Evolutionary conservation across 2,329 filamentous ascomycete species (phyloP).

Genomic region (Hymenoscyphus fructigenus): DNA sequence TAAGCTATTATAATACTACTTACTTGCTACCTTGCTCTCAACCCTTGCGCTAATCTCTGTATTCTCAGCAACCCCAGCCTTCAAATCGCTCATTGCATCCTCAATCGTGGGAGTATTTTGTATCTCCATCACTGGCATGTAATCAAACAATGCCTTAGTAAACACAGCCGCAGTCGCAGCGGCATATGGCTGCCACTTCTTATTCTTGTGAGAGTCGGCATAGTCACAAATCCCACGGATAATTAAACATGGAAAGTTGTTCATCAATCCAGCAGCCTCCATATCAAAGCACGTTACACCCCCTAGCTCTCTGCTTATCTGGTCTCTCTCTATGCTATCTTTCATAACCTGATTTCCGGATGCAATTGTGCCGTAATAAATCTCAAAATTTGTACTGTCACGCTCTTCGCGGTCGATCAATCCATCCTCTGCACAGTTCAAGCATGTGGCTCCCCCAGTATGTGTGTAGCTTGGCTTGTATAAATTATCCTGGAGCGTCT

Average conservation of each 20-base stretch:
- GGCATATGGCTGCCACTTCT: constrained; percentile 21
- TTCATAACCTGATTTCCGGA: constrained; percentile 18
- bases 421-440: neutral
- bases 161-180: constrained; percentile 16
- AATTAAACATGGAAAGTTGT: constrained; percentile 21
- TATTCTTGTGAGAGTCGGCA: constrained; percentile 23
- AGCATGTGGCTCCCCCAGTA: constrained; percentile 7
- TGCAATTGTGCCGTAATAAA: constrained; percentile 40
- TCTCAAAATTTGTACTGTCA: no score
- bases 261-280: constrained; percentile 17
- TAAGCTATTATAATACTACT: neutral
- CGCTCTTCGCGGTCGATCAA: neutral
- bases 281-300: constrained; percentile 9
- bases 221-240: constrained; percentile 23
- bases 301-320: constrained; percentile 6
- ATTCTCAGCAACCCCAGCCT: neutral
- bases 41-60: neutral
- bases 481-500: no score
- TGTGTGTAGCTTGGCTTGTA: no score
- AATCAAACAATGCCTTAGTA: no score
- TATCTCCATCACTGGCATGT: no score
- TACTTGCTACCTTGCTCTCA: neutral
- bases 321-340: constrained; percentile 8
- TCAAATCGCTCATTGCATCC: neutral
- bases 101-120: no score